Conservation (phyloP, 768 basidiomycete genomes). For the Amanita pallidorosea region DNA sequence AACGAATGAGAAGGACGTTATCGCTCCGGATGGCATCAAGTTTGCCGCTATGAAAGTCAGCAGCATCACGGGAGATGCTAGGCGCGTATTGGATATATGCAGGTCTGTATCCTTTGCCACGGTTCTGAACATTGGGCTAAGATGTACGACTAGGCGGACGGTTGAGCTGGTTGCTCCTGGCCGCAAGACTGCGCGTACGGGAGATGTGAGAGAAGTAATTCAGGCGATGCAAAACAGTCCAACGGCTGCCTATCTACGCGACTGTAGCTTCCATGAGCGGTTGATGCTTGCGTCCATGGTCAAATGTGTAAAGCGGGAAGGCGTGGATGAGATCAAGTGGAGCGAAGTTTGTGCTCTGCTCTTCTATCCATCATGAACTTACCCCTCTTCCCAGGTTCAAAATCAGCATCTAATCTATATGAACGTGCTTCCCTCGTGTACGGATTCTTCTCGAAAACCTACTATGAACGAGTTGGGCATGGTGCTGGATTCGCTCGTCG, state of each 20-base stretch:
- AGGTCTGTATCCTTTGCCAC: conserved; percentile 33
- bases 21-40: conserved; percentile 53
- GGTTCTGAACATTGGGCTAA: neutral
- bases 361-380: neutral
- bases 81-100: conserved; percentile 81
- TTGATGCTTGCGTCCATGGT: conserved; percentile 79
- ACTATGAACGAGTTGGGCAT: conserved; percentile 50
- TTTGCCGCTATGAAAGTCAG: conserved; percentile 66
- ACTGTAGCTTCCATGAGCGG: conserved; percentile 81
- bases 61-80: conserved; percentile 86
- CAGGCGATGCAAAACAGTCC: conserved; percentile 87
- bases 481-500: conserved; percentile 67
- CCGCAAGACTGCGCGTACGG: conserved; percentile 43
- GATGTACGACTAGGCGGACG: conserved; percentile 43
- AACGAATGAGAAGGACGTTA: conserved; percentile 35
- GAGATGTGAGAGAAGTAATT: conserved; percentile 72
- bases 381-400: conserved; percentile 37
- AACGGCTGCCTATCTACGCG: conserved; percentile 70
- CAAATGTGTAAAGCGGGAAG: conserved; percentile 73
- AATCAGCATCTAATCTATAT: conserved; percentile 69
- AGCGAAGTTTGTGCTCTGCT: conserved; percentile 44
- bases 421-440: conserved; percentile 45
- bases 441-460: conserved; percentile 50
- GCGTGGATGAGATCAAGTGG: conserved; percentile 85
- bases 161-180: conserved; percentile 64